A percentile compares a stretch with the other conserved stretches of the same genome.
Evolutionary conservation across 208 protist species (phyloP).

Genomic region (Trypanosoma mega): DNA sequence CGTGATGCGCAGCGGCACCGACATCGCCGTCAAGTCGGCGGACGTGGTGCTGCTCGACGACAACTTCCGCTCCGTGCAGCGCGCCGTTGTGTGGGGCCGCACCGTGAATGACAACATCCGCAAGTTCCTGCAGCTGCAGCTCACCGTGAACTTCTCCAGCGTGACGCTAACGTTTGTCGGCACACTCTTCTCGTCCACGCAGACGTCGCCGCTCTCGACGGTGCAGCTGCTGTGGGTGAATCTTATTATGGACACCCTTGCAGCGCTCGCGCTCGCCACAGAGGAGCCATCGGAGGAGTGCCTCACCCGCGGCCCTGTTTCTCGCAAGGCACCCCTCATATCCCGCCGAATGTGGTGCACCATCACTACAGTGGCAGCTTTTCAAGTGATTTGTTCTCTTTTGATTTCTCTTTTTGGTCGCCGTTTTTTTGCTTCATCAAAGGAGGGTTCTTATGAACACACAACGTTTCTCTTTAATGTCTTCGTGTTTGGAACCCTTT

Average conservation of each 20-base stretch:
- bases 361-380: constrained; percentile 54
- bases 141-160: constrained; percentile 97
- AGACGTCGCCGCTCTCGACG: constrained; percentile 84
- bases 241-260: constrained; percentile 99
- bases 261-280: constrained; percentile 96
- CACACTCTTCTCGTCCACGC: constrained; percentile 49
- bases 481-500: constrained; percentile 89
- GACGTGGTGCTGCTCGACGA: constrained; percentile 97
- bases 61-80: constrained; percentile 98
- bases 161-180: constrained; percentile 94
- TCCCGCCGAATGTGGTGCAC: constrained; percentile 83
- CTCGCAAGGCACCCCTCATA: constrained; percentile 83
- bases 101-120: constrained; percentile 91
- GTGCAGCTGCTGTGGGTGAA: constrained; percentile 99
- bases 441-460: background rate
- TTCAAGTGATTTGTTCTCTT: constrained; percentile 69
- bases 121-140: constrained; percentile 98
- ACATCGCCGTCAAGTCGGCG: constrained; percentile 93
- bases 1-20: constrained; percentile 97
- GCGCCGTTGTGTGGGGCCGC: constrained; percentile 91
- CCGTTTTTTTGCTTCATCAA: background rate
- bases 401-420: constrained; percentile 16
- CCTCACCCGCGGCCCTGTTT: constrained; percentile 55
- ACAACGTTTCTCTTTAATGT: constrained; percentile 20
- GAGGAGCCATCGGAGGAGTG: constrained; percentile 91